Conservation (phyloP, 495 filamentous ascomycete genomes). For the Gamarada debralockiae region DNA sequence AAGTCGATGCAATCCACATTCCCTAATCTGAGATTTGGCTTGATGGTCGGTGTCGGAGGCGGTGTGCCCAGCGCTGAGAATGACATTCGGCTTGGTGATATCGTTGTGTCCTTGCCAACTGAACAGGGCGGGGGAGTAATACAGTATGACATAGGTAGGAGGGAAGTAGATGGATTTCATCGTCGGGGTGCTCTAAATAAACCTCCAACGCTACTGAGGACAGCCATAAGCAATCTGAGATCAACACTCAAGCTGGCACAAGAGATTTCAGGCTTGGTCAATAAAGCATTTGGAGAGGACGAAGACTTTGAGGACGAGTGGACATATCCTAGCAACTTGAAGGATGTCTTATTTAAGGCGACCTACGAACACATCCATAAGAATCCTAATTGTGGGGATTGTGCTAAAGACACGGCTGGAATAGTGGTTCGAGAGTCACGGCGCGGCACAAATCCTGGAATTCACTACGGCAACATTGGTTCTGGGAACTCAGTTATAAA, state of each 20-base stretch:
- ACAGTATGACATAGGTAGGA: conserved; percentile 4
- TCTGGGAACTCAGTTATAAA: conserved; percentile 3
- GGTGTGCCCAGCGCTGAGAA: not conserved
- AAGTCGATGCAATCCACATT: conserved; percentile 27
- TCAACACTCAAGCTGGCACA: not conserved
- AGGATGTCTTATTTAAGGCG: not conserved
- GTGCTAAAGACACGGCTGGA: not conserved
- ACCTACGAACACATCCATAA: not conserved
- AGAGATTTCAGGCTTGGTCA: not conserved
- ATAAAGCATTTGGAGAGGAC: not conserved
- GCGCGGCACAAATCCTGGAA: not conserved
- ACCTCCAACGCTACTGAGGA: conserved; percentile 1
- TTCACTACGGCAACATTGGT: conserved; percentile 2
- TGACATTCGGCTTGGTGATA: conserved; percentile 10
- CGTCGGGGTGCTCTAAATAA: conserved; percentile 1
- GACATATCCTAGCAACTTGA: not conserved
- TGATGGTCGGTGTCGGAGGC: conserved; percentile 47
- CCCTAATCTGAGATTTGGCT: conserved; percentile 32
- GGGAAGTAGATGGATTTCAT: not conserved
- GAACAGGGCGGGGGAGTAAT: conserved; percentile 1
- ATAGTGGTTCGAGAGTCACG: not conserved
- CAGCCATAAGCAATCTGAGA: not conserved
- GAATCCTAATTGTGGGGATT: not conserved
- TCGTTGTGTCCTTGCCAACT: conserved; percentile 11
- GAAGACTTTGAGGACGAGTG: not conserved